phyloP scores from a whole-genome alignment of 495 filamentous ascomycete genomes.

The Antarctomyces pellizariae region DNA sequence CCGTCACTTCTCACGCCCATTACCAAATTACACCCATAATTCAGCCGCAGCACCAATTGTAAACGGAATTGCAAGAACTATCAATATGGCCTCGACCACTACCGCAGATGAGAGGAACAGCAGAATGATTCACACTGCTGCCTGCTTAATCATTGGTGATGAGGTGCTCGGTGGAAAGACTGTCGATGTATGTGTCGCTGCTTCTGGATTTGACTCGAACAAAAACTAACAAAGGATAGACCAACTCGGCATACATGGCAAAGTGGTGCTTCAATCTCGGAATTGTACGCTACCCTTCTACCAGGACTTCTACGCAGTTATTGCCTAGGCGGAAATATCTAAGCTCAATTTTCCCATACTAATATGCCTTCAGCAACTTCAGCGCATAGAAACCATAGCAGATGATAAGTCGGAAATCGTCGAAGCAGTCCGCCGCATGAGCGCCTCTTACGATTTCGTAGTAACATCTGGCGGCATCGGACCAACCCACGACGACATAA shows the following conservation, averaged over 20 bases:
- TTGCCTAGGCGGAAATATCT: no score
- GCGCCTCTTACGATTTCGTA: conserved; percentile 70
- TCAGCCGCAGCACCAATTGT: conserved; percentile 17
- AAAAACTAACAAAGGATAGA: conserved; percentile 71
- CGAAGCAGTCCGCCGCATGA: conserved; percentile 70
- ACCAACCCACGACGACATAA: conserved; percentile 95
- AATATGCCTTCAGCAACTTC: conserved; percentile 30
- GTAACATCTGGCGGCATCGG: conserved; percentile 91
- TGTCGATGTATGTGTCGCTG: conserved; percentile 8
- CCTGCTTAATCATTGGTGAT: conserved; percentile 87
- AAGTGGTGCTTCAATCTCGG: conserved; percentile 84
- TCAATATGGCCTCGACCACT: conserved; percentile 31
- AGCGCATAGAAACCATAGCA: conserved; percentile 74
- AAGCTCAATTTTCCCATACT: not conserved
- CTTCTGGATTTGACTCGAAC: conserved; percentile 1
- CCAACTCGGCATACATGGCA: conserved; percentile 78
- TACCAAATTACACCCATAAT: conserved; percentile 27
- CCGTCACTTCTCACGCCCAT: conserved; percentile 43
- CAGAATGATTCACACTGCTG: conserved; percentile 64
- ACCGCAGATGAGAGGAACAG: conserved; percentile 26
- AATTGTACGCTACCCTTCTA: conserved; percentile 25
- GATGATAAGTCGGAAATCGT: conserved; percentile 82
- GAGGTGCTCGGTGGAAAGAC: conserved; percentile 85
- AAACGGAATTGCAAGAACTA: conserved; percentile 9
- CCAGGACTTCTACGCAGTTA: no score